Percentiles rank a stretch among this genome's conserved stretches.
phyloP scores from a whole-genome alignment of 225 moss, liverwort and hornwort genomes.

The Asterella californica region DNA sequence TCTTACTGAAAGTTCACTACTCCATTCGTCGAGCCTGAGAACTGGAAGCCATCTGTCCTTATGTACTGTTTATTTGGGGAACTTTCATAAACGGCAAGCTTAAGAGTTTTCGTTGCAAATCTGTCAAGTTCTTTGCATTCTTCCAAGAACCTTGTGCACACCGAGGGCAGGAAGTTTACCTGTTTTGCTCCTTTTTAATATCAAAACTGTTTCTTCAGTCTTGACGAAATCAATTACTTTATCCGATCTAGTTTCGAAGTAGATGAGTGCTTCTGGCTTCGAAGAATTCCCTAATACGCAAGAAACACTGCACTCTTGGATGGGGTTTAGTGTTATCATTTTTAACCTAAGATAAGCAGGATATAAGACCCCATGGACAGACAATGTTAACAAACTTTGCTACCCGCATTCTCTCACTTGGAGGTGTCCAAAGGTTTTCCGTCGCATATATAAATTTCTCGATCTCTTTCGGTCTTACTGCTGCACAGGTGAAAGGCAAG shows the following conservation, averaged over 20 bases:
- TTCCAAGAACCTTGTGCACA: background rate
- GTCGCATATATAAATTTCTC: background rate
- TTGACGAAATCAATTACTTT: background rate
- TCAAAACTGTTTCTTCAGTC: background rate
- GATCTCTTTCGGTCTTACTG: background rate
- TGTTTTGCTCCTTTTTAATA: background rate
- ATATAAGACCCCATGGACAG: background rate
- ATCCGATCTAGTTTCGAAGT: background rate
- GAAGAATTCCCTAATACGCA: background rate
- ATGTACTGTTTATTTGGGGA: background rate
- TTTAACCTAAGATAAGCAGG: background rate
- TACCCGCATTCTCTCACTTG: no score
- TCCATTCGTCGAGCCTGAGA: background rate
- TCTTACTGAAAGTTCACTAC: background rate
- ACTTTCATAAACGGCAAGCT: background rate
- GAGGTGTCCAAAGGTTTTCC: background rate
- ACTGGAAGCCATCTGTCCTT: no score
- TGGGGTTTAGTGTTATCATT: background rate
- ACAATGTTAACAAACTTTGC: background rate
- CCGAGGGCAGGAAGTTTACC: background rate
- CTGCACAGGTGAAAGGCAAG: conserved; percentile 86
- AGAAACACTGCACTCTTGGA: background rate
- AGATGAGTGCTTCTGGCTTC: background rate
- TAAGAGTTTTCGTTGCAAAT: background rate
- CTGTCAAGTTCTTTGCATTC: background rate